Percentiles rank a stretch among this genome's conserved stretches.
Conservation (phyloP, 352 stramenopile species). For the Phytopythium ostracodes region DNA sequence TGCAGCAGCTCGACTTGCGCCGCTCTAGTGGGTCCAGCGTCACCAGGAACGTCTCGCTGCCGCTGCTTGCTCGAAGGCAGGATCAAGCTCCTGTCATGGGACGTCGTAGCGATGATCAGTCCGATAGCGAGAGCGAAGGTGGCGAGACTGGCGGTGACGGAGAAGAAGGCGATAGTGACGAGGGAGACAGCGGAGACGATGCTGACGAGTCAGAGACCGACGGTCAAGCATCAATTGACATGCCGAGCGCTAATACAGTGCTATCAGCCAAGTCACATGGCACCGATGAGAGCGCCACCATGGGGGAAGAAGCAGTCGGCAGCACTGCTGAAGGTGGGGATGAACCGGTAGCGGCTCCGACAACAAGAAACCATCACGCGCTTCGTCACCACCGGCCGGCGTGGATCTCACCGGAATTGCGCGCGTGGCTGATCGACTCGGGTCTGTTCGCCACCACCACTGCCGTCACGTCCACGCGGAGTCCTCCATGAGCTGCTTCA, state of each 20-base stretch:
- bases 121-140: conserved; percentile 3
- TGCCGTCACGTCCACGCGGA: neutral
- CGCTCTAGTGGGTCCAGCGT: too few relatives aligned
- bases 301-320: neutral
- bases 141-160: conserved; percentile 7
- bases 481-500: too few relatives aligned
- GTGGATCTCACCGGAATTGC: conserved; percentile 60
- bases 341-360: neutral
- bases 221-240: neutral
- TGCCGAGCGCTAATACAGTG: neutral
- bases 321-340: neutral
- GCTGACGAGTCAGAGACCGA: neutral
- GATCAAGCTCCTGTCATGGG: neutral
- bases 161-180: conserved; percentile 7
- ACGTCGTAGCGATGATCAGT: neutral
- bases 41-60: conserved; percentile 2
- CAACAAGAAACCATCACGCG: neutral
- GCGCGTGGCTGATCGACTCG: conserved; percentile 38
- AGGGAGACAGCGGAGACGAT: neutral
- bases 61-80: neutral
- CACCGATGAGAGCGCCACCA: too few relatives aligned
- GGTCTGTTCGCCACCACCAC: conserved; percentile 40
- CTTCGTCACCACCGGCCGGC: conserved; percentile 45
- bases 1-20: conserved; percentile 1
- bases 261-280: too few relatives aligned